Evolutionary conservation across 306 rosid species (phyloP), one percentile per base, ranked within the genome.

Genomic region (Trifolium repens): DNA sequence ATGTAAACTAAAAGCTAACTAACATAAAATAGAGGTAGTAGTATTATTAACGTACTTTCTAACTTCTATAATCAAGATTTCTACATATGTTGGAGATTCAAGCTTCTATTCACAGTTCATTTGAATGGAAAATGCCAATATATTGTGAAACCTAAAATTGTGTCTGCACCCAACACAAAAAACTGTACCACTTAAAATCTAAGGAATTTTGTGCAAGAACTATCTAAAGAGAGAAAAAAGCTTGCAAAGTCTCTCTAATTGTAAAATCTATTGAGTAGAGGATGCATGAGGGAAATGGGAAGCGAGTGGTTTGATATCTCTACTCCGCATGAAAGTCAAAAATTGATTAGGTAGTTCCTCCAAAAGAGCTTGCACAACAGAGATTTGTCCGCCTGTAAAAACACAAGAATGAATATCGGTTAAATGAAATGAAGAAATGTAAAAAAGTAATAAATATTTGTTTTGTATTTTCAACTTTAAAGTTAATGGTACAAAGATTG

Each of bases 311-410:
- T 78, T 84, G 67, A 84, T 79, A 64, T 87, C 90, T 73, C 92
- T 88, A 68, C 84, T 46, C 5, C 84, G 83, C 96, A 94, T 80
- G 84, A 87, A 87, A 58, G 79, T 82, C 87, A 94, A 84, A 53
- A 94, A 91, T 68, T 94, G 97, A 22, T 76, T 82, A 2, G 96
- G 97, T 67, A 94, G 79, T 86, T 94, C 98, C 76, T 91, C 96
- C 72, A 94, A 66, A 9, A 91, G 91, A 67, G 90, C 87, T 83
- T 88, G 88, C 35, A 94, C 97, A 5, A 76, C 88, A 9, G 91
- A 83, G 27, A 90, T 76, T 13, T 71, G 67, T 17, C 98, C 91
- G 4, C 89, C 91, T 88, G 73, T 71, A 72, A 42, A 35, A 44
- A 60, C 22, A 61, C 50, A 22, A 66, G 8, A 42, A 64, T 64